phyloP scores from a whole-genome alignment of 768 basidiomycete species.

The Naganishia vishniacii region DNA sequence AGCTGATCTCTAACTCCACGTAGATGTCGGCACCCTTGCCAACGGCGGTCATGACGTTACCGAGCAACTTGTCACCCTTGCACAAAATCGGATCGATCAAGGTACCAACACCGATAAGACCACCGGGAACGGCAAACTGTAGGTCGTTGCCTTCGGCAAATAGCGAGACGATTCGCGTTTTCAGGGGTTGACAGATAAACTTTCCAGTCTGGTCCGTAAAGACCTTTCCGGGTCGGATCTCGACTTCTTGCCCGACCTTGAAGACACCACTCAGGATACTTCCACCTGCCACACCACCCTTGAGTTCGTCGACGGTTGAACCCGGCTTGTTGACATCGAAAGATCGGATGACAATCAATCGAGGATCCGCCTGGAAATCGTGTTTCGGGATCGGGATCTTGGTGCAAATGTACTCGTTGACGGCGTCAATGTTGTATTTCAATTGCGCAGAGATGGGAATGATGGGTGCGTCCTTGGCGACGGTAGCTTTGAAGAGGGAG shows the following conservation, averaged over 20 bases:
- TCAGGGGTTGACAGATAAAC: slow-evolving; percentile 88
- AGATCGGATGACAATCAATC: slow-evolving; percentile 95
- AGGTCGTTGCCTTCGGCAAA: slow-evolving; percentile 93
- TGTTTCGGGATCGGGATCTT: slow-evolving; percentile 90
- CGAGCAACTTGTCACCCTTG: slow-evolving; percentile 91
- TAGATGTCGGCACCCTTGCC: slow-evolving; percentile 92
- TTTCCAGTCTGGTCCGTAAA: slow-evolving; percentile 87
- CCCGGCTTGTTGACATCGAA: slow-evolving; percentile 99
- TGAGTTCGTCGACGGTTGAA: slow-evolving; percentile 90
- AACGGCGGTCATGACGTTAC: slow-evolving; percentile 90
- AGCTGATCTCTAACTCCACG: slow-evolving; percentile 54
- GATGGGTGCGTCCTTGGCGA: slow-evolving; percentile 94
- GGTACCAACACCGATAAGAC: slow-evolving; percentile 96
- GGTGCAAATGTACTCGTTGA: slow-evolving; percentile 97
- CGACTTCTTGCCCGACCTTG: slow-evolving; percentile 81
- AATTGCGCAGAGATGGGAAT: slow-evolving; percentile 98
- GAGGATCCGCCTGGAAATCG: slow-evolving; percentile 84
- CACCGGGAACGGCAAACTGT: slow-evolving; percentile 92
- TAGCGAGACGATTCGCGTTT: slow-evolving; percentile 80
- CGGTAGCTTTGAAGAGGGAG: slow-evolving; percentile 62
- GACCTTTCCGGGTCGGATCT: slow-evolving; percentile 94
- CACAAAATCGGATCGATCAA: slow-evolving; percentile 93
- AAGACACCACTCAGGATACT: slow-evolving; percentile 90
- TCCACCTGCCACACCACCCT: slow-evolving; percentile 97
- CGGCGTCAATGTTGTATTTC: slow-evolving; percentile 98